Evolutionary conservation across 108 stramenopile species (phyloP).

Genomic region (Nitzschia putrida): DNA sequence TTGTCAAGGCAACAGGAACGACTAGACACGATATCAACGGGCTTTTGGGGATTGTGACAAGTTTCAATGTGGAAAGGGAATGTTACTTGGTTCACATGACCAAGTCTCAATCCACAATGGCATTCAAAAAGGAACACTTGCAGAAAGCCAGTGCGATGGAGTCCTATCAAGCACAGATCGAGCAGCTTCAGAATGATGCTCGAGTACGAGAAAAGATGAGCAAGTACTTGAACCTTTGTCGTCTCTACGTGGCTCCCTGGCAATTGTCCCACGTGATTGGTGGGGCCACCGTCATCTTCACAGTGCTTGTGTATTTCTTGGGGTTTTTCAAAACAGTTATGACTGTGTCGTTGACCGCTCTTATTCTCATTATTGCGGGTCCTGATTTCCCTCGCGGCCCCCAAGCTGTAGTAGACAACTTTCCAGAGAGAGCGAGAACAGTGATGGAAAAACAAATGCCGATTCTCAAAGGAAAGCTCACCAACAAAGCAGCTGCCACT

Average conservation of each 20-base stretch:
- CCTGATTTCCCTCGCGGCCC: slow-evolving; percentile 35
- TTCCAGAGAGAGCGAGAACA: slow-evolving; percentile 28
- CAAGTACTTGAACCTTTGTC: slow-evolving; percentile 28
- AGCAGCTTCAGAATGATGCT: slow-evolving; percentile 48
- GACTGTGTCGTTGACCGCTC: slow-evolving; percentile 25
- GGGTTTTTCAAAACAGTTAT: slow-evolving; percentile 50
- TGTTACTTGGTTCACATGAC: slow-evolving; percentile 56
- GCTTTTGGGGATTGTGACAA: slow-evolving; percentile 41
- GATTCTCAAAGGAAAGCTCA: slow-evolving; percentile 26
- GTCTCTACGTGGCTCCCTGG: slow-evolving; percentile 15
- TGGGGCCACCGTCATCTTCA: slow-evolving; percentile 7
- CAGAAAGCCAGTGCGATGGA: slow-evolving; percentile 43
- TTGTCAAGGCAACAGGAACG: slow-evolving; percentile 51
- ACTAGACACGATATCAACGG: slow-evolving; percentile 52
- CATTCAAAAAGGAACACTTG: slow-evolving; percentile 54
- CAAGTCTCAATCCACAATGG: slow-evolving; percentile 41
- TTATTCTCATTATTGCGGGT: slow-evolving; percentile 31
- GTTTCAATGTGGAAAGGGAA: slow-evolving; percentile 42
- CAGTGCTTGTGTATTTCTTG: slow-evolving; percentile 30
- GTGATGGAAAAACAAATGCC: slow-evolving; percentile 39
- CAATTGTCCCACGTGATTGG: slow-evolving; percentile 34
- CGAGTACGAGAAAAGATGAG: slow-evolving; percentile 27
- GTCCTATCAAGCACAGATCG: slow-evolving; percentile 37
- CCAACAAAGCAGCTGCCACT: slow-evolving; percentile 19
- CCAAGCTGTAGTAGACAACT: slow-evolving; percentile 15